Conservation (phyloP, 768 basidiomycete species). For the Leccinum fibrillosum region DNA sequence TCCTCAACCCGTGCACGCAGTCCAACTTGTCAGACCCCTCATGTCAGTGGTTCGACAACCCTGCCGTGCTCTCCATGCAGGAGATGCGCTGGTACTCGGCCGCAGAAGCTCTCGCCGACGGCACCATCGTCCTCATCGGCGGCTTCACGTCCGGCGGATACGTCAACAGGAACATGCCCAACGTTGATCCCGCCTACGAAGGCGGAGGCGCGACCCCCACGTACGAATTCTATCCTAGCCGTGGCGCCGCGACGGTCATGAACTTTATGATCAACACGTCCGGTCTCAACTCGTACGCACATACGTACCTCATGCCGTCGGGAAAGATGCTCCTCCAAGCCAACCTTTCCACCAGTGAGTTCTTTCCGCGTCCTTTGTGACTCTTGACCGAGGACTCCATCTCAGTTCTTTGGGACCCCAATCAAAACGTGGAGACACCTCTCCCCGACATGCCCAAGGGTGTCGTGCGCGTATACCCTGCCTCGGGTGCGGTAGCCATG, state of each 20-base stretch:
- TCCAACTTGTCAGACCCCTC: conserved; percentile 40
- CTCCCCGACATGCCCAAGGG: conserved; percentile 71
- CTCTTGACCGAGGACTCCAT: conserved; percentile 9
- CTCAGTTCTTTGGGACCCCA: conserved; percentile 50
- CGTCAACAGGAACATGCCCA: conserved; percentile 68
- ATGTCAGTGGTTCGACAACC: conserved; percentile 73
- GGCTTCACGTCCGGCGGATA: conserved; percentile 74
- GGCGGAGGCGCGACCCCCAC: conserved; percentile 73
- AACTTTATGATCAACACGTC: conserved; percentile 68
- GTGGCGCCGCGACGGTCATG: conserved; percentile 48
- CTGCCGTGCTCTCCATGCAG: conserved; percentile 59
- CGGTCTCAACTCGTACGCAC: conserved; percentile 75
- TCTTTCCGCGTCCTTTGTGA: neutral
- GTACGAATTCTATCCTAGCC: conserved; percentile 75
- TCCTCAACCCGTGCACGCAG: conserved; percentile 68
- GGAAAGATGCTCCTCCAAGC: conserved; percentile 79
- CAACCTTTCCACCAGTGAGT: conserved; percentile 67
- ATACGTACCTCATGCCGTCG: conserved; percentile 68
- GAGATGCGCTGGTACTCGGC: conserved; percentile 71
- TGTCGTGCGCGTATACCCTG: conserved; percentile 84
- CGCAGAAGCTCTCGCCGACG: conserved; percentile 70
- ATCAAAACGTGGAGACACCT: conserved; percentile 52
- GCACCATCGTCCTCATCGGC: conserved; percentile 75
- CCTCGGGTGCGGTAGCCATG: conserved; percentile 85
- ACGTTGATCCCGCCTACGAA: conserved; percentile 55